Base-by-base conservation (phyloP, 192 early-diverging fungal species). In the Backusella circina region DNA sequence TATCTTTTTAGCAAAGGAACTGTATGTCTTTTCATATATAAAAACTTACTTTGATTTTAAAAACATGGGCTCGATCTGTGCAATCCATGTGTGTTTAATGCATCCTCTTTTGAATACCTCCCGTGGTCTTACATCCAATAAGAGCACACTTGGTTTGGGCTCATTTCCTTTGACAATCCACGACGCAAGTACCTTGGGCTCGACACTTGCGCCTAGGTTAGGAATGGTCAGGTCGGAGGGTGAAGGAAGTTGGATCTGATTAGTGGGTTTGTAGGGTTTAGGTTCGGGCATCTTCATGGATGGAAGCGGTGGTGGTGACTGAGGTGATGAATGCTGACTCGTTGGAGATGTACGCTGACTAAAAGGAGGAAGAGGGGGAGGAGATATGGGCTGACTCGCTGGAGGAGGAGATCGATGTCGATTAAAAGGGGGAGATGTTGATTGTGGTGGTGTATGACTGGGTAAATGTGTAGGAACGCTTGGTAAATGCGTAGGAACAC, bases 81-180 rank as follows among this genome's bases (percentile, higher is more conserved):
- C 90, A 16, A 91, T 80, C 72, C 86, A 80, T 31, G 77, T 78
- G 77, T 91, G 89, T 51, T 88, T 89, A 41, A 97, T 87, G 13
- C 89, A 92, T 1, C 91, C 93, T 68, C 82, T 84, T 0, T 83
- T 81, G 80, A 84, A 95, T 36, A 92, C 84, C 31, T 93, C 89
- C 41, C 88, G 86, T 36, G 88, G 87, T 15, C 96, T 87, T 12
- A 96, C 87, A 81, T 97, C 96, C 71, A 97, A 80, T 21, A 97
- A 70, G 28, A 97, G 72, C 5, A 93, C 64, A 13, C 80, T 82
- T 0, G 87, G 84, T 1, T 30, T 13, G 7, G 84, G 79, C 26
- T 77, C 65, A 0, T 80, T 66, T 51, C 66, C 23, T 39, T 83
- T 75, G 21, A 73, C 31, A 70, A 91, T 37, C 66, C 84, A 82